These are phyloP conservation scores for Adansonia madagascariensis DNA, from an alignment of 441 rosid species.

Conservation along the genomic window DNA sequence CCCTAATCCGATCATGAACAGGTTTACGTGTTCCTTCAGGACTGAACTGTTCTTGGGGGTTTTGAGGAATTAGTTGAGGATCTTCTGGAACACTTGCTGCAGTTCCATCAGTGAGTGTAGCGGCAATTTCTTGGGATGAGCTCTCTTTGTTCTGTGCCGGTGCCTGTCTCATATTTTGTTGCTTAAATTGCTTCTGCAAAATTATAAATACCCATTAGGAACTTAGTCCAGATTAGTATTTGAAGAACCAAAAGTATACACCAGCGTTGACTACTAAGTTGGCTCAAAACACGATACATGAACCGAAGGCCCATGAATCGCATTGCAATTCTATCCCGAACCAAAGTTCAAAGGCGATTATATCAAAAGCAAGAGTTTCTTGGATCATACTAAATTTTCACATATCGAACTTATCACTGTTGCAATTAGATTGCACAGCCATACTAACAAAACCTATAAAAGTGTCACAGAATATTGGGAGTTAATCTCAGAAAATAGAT, in stretches of 20 bases:
- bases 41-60: slow-evolving; percentile 35
- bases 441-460: neutral
- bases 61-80: slow-evolving; percentile 30
- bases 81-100: slow-evolving; percentile 28
- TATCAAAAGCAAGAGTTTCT: neutral
- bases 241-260: neutral
- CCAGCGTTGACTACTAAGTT: neutral
- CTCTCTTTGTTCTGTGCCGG: slow-evolving; percentile 36
- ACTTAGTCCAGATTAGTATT: slow-evolving; percentile 1
- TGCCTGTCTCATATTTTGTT: slow-evolving; percentile 42
- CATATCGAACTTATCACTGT: neutral
- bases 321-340: neutral
- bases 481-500: neutral
- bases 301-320: neutral
- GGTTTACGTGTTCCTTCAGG: slow-evolving; percentile 48
- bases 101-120: slow-evolving; percentile 36
- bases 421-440: neutral
- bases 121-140: slow-evolving; percentile 36
- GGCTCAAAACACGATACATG: neutral
- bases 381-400: neutral
- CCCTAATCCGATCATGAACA: slow-evolving; percentile 78
- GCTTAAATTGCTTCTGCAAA: slow-evolving; percentile 82
- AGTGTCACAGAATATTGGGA: neutral
- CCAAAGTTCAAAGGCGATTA: neutral
- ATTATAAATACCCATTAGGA: neutral